phyloP scores from a whole-genome alignment of 768 basidiomycete species.

The Lactifluus piperatus region DNA sequence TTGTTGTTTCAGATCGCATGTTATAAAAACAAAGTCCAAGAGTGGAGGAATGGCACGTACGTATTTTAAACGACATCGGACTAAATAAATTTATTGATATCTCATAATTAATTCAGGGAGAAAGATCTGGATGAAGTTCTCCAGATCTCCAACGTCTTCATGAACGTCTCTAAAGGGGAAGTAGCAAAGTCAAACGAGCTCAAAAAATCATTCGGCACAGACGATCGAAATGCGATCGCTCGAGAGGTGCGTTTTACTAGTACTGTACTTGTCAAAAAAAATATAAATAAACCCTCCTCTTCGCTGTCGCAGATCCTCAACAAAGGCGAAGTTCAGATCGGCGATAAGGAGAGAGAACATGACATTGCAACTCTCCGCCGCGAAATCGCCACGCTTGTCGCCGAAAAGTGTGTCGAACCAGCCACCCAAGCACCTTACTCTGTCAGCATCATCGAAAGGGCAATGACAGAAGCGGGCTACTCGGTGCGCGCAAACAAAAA shows the following conservation, averaged over 20 bases:
- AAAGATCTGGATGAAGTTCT: slow-evolving; percentile 91
- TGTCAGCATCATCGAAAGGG: slow-evolving; percentile 95
- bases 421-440: slow-evolving; percentile 82
- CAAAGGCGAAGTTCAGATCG: slow-evolving; percentile 95
- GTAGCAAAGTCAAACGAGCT: slow-evolving; percentile 85
- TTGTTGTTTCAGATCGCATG: slow-evolving; percentile 66
- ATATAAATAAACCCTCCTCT: too few species aligned
- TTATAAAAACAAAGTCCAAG: slow-evolving; percentile 99
- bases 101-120: slow-evolving; percentile 43
- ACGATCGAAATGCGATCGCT: slow-evolving; percentile 60
- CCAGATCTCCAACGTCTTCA: slow-evolving; percentile 93
- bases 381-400: slow-evolving; percentile 90
- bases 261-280: too few species aligned
- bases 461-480: slow-evolving; percentile 91
- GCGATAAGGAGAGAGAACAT: slow-evolving; percentile 91
- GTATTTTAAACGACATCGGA: slow-evolving; percentile 24
- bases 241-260: slow-evolving; percentile 59
- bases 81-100: background rate
- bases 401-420: slow-evolving; percentile 95
- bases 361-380: slow-evolving; percentile 71
- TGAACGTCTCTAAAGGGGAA: slow-evolving; percentile 94
- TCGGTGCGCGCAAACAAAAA: slow-evolving; percentile 83
- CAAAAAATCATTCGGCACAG: slow-evolving; percentile 83
- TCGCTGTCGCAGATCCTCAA: slow-evolving; percentile 83
- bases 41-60: slow-evolving; percentile 88